These are phyloP conservation scores for Lepiota brunneoincarnata DNA, from an alignment of 768 basidiomycete genomes.

Conservation along the genomic window DNA sequence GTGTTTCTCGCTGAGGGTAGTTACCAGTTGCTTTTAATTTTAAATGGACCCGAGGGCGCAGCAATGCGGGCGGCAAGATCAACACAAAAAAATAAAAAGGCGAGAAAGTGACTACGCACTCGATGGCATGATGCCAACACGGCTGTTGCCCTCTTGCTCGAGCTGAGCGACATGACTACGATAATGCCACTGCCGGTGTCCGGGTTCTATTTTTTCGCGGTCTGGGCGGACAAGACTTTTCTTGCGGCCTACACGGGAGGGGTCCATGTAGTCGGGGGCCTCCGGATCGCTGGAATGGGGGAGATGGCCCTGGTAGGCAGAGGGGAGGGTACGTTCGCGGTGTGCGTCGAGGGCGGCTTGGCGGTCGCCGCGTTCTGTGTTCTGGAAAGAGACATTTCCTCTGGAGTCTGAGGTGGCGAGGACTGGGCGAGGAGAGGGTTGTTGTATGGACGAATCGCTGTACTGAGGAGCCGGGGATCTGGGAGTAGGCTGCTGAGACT, in stretches of 20 bases:
- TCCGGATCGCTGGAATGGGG: conserved; percentile 34
- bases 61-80: not conserved
- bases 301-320: conserved; percentile 37
- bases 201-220: conserved; percentile 93
- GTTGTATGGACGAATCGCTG: conserved; percentile 23
- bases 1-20: conserved; percentile 52
- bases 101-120: conserved; percentile 50
- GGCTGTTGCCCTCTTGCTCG: conserved; percentile 61
- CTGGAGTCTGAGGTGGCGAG: conserved; percentile 32
- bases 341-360: conserved; percentile 53
- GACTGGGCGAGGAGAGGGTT: conserved; percentile 24
- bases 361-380: conserved; percentile 68
- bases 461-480: conserved; percentile 38
- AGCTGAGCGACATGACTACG: conserved; percentile 80
- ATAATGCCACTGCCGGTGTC: conserved; percentile 94
- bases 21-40: conserved; percentile 70
- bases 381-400: conserved; percentile 66
- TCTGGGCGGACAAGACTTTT: conserved; percentile 92
- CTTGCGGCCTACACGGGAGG: conserved; percentile 67
- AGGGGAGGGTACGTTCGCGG: conserved; percentile 46
- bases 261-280: conserved; percentile 39
- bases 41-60: conserved; percentile 1
- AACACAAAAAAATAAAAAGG: conserved; percentile 13
- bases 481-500: conserved; percentile 33
- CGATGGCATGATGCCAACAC: conserved; percentile 75